phyloP scores from a whole-genome alignment of 208 protist species.

The Kentomonas sorsogonicus region DNA sequence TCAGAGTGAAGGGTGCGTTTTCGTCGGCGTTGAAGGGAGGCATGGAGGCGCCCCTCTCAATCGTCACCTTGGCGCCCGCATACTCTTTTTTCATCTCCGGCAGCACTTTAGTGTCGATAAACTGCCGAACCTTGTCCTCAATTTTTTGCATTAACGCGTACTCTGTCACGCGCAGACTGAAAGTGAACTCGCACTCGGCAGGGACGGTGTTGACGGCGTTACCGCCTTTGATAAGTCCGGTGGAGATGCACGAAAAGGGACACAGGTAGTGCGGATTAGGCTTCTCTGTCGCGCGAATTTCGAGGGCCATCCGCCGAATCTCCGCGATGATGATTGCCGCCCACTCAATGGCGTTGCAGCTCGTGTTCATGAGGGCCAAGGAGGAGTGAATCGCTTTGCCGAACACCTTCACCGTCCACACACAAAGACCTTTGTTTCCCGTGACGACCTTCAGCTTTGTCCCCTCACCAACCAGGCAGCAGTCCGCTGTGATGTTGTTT shows the following conservation, averaged over 20 bases:
- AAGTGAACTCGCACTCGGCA: constrained; percentile 33
- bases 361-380: constrained; percentile 28
- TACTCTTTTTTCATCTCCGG: too few relatives aligned
- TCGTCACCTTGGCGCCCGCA: too few relatives aligned
- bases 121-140: too few relatives aligned
- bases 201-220: constrained; percentile 57
- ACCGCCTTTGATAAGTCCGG: constrained; percentile 34
- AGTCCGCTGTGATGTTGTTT: constrained; percentile 35
- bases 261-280: constrained; percentile 24
- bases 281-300: constrained; percentile 17
- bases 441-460: constrained; percentile 25
- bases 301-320: constrained; percentile 23
- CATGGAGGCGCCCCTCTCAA: too few relatives aligned
- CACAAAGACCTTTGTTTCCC: constrained; percentile 26
- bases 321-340: constrained; percentile 35
- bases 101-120: too few relatives aligned
- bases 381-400: constrained; percentile 51
- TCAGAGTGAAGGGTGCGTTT: too few relatives aligned
- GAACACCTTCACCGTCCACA: constrained; percentile 27
- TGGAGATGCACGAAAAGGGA: constrained; percentile 23
- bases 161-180: too few relatives aligned
- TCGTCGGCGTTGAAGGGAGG: too few relatives aligned
- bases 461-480: constrained; percentile 37
- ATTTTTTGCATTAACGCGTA: too few relatives aligned
- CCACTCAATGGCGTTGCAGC: constrained; percentile 36